phyloP scores from a whole-genome alignment of 495 filamentous ascomycete genomes.

The Penicillium egyptiacum region DNA sequence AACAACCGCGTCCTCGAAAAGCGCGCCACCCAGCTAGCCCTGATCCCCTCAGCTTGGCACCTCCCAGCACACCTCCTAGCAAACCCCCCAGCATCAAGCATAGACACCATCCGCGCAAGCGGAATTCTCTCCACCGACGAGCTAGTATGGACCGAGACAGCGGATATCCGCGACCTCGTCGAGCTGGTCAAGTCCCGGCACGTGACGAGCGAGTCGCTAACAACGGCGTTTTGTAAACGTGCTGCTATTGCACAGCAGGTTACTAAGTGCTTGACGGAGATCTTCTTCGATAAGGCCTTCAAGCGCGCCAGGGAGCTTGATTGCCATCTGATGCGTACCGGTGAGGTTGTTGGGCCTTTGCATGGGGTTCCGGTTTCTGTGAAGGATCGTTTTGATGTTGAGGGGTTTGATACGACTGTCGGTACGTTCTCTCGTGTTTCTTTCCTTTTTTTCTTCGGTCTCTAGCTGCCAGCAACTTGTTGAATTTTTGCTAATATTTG shows the following conservation, averaged over 20 bases:
- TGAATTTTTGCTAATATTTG: background rate
- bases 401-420: slow-evolving; percentile 47
- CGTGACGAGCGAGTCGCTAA: slow-evolving; percentile 31
- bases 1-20: slow-evolving; percentile 16
- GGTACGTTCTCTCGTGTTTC: slow-evolving; percentile 20
- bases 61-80: slow-evolving; percentile 11
- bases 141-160: slow-evolving; percentile 49
- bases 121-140: slow-evolving; percentile 47
- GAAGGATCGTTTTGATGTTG: slow-evolving; percentile 62
- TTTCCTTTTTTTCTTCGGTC: background rate
- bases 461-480: background rate
- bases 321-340: slow-evolving; percentile 32
- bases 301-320: slow-evolving; percentile 39
- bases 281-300: slow-evolving; percentile 53
- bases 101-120: slow-evolving; percentile 25
- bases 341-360: slow-evolving; percentile 55
- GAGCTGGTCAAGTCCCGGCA: slow-evolving; percentile 11
- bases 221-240: slow-evolving; percentile 58
- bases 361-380: slow-evolving; percentile 66
- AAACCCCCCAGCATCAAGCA: slow-evolving; percentile 14
- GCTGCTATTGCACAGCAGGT: slow-evolving; percentile 56
- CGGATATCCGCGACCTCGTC: slow-evolving; percentile 41
- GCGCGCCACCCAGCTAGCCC: slow-evolving; percentile 19
- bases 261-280: slow-evolving; percentile 61
- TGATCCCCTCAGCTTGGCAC: slow-evolving; percentile 29